Evolutionary conservation across 192 early-diverging fungal genomes (phyloP).

Genomic region (Polychytrium aggregatum): DNA sequence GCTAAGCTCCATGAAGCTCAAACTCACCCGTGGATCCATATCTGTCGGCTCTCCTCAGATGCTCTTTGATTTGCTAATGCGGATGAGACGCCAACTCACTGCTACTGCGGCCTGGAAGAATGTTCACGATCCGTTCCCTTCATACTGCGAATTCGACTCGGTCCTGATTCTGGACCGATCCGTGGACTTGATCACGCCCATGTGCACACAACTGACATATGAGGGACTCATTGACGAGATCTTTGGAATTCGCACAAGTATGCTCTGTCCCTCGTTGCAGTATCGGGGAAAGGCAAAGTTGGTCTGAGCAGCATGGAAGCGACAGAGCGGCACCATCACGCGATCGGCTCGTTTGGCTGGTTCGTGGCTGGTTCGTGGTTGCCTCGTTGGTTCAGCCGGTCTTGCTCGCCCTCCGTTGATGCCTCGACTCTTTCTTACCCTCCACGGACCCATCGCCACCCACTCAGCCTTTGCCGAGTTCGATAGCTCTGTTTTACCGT

Average conservation of each 20-base stretch:
- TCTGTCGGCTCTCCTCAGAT: slow-evolving; percentile 8
- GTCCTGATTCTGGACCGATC: slow-evolving; percentile 82
- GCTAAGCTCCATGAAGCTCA: too few species aligned
- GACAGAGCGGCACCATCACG: too few species aligned
- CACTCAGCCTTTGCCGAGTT: slow-evolving; percentile 65
- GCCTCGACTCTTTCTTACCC: too few species aligned
- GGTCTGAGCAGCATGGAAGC: too few species aligned
- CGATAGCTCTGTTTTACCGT: slow-evolving; percentile 55
- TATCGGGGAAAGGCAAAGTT: too few species aligned
- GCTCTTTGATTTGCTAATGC: slow-evolving; percentile 61
- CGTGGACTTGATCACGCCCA: slow-evolving; percentile 82
- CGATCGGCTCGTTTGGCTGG: too few species aligned
- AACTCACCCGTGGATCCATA: too few species aligned
- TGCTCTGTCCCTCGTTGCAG: slow-evolving; percentile 4
- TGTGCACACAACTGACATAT: slow-evolving; percentile 93
- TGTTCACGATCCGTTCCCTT: too few species aligned
- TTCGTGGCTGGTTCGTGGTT: too few species aligned
- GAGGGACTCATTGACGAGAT: slow-evolving; percentile 94
- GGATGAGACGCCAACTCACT: slow-evolving; percentile 72
- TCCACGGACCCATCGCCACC: too few species aligned
- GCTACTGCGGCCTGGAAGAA: slow-evolving; percentile 11
- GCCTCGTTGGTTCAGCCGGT: background rate
- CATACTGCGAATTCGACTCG: slow-evolving; percentile 58
- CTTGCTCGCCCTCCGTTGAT: too few species aligned
- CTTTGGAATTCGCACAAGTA: slow-evolving; percentile 68